Conservation (phyloP, 371 early-diverging fungal genomes). For the Phascolomyces articulosus region DNA sequence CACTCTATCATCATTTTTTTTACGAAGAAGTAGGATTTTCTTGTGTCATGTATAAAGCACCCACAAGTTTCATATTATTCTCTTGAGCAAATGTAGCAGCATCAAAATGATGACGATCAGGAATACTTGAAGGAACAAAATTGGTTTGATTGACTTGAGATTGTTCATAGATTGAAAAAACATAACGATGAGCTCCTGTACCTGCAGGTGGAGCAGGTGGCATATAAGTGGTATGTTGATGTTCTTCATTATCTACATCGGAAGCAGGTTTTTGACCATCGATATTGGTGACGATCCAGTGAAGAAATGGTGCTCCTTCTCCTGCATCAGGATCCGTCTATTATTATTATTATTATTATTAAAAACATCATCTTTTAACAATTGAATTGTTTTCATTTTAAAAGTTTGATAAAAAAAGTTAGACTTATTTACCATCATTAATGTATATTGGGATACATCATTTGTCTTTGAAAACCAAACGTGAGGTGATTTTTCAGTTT, state of each 20-base stretch:
- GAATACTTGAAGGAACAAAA: slow-evolving; percentile 5
- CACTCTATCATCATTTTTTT: no score
- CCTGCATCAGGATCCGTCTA: slow-evolving; percentile 54
- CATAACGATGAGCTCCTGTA: slow-evolving; percentile 50
- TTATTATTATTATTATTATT: no score
- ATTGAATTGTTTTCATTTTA: no score
- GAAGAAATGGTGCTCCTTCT: slow-evolving; percentile 25
- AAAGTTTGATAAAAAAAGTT: no score
- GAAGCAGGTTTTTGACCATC: slow-evolving; percentile 44
- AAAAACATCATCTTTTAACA: background rate
- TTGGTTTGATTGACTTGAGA: slow-evolving; percentile 9
- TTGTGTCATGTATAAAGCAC: slow-evolving; percentile 12
- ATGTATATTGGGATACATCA: slow-evolving; percentile 15
- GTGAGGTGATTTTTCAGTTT: slow-evolving; percentile 16
- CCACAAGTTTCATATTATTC: slow-evolving; percentile 14
- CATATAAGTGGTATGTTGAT: slow-evolving; percentile 34
- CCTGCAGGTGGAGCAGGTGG: slow-evolving; percentile 48
- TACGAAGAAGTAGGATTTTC: background rate
- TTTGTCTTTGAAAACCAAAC: slow-evolving; percentile 22
- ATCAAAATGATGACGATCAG: slow-evolving; percentile 15
- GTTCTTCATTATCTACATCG: slow-evolving; percentile 17
- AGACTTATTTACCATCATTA: slow-evolving; percentile 23
- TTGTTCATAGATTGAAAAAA: slow-evolving; percentile 53
- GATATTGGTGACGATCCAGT: slow-evolving; percentile 58
- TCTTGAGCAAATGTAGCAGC: slow-evolving; percentile 12